Percentiles rank a stretch among this genome's conserved stretches.
Conservation (phyloP, 306 rosid genomes). For the Myrica gale region DNA sequence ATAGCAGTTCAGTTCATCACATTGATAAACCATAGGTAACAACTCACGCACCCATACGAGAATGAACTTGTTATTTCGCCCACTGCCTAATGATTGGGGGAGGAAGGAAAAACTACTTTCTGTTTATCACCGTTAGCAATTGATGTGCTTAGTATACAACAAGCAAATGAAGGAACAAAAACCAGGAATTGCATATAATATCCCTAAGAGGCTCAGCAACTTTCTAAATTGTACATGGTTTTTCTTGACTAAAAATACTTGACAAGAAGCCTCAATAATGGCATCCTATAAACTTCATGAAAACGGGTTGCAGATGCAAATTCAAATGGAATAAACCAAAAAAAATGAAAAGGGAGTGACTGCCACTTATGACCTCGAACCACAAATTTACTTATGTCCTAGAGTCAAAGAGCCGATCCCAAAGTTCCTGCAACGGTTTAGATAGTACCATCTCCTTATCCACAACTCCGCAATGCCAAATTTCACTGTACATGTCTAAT, state of each 20-base stretch:
- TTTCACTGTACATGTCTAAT: not conserved
- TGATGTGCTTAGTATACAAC: not conserved
- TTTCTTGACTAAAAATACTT: not conserved
- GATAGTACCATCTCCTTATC: no score
- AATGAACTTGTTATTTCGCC: not conserved
- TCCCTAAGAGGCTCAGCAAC: not conserved
- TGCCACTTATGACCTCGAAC: not conserved
- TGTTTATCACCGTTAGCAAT: not conserved
- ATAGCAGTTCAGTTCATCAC: not conserved
- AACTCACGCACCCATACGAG: not conserved
- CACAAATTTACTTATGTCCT: not conserved
- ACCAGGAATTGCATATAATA: not conserved
- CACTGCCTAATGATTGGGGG: not conserved
- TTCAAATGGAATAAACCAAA: not conserved
- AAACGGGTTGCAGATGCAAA: not conserved
- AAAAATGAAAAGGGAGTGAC: not conserved
- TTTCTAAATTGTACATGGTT: not conserved
- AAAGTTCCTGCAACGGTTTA: not conserved
- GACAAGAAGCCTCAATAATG: not conserved
- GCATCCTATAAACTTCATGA: not conserved
- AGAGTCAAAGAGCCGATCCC: not conserved
- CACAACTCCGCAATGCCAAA: not conserved
- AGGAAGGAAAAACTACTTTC: not conserved
- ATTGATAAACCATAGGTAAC: not conserved
- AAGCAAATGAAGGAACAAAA: not conserved